phyloP scores from a whole-genome alignment of 2,329 filamentous ascomycete species.

The Cytospora chrysosperma region DNA sequence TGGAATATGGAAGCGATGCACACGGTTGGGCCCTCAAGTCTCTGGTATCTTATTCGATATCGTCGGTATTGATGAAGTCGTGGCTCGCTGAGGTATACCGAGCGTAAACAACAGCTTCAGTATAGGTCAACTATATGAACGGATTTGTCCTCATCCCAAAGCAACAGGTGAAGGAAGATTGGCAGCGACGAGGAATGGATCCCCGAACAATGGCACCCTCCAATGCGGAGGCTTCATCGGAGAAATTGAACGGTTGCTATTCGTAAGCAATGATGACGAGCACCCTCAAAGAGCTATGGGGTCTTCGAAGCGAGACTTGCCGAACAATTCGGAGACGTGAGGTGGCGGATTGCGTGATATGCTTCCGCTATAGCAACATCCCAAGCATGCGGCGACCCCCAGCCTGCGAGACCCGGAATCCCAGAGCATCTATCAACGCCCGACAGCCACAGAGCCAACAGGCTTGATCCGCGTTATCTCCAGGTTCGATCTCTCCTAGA shows the following conservation, averaged over 20 bases:
- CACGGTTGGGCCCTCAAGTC: too few species aligned
- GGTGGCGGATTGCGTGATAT: conserved; percentile 24
- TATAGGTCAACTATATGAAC: not conserved
- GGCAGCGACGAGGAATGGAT: not conserved
- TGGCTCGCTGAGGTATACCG: not conserved
- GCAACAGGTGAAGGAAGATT: not conserved
- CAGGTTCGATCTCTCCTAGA: not conserved
- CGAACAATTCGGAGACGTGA: conserved; percentile 1
- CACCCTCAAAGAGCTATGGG: not conserved
- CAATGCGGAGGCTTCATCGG: not conserved
- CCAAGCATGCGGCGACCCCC: not conserved
- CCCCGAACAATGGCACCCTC: not conserved
- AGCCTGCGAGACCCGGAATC: conserved; percentile 10
- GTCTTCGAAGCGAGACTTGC: not conserved
- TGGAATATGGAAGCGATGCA: too few species aligned
- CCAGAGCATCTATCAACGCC: not conserved
- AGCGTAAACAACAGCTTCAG: not conserved
- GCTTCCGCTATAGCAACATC: conserved; percentile 21
- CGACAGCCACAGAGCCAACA: conserved; percentile 5
- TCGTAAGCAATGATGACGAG: not conserved
- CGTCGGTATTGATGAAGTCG: not conserved
- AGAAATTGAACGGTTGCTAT: not conserved
- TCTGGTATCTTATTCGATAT: not conserved
- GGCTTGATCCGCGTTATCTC: conserved; percentile 4
- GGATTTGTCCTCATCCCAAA: not conserved